phyloP scores from a whole-genome alignment of 2,329 filamentous ascomycete genomes.

The Fulvia fulva region DNA sequence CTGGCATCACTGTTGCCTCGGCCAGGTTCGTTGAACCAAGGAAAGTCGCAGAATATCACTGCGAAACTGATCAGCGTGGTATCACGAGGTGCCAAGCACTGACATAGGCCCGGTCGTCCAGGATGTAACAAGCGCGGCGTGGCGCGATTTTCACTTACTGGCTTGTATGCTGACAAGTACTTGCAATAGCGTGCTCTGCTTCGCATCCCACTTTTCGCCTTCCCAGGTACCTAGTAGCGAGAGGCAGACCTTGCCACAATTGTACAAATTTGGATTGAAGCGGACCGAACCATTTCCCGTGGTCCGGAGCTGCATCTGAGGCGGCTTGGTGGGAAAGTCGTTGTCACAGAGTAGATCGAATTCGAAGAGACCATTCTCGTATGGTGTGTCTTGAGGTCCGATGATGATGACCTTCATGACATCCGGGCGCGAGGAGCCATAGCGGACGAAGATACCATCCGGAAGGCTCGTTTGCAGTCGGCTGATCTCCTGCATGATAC shows the following conservation, averaged over 20 bases:
- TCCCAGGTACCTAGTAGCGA: slow-evolving; percentile 57
- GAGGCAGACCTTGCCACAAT: slow-evolving; percentile 57
- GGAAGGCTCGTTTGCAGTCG: slow-evolving; percentile 50
- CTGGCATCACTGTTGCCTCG: slow-evolving; percentile 18
- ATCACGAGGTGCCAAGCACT: too few species aligned
- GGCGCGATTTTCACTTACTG: too few species aligned
- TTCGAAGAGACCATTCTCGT: slow-evolving; percentile 57
- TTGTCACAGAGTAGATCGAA: slow-evolving; percentile 52
- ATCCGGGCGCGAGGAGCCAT: slow-evolving; percentile 55
- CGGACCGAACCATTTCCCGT: slow-evolving; percentile 43
- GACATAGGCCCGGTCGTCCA: too few species aligned
- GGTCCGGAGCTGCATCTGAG: slow-evolving; percentile 53
- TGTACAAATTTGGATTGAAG: slow-evolving; percentile 61
- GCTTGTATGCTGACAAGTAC: slow-evolving; percentile 51
- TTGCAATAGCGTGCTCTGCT: slow-evolving; percentile 53
- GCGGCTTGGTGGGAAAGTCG: slow-evolving; percentile 48
- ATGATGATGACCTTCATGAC: slow-evolving; percentile 55
- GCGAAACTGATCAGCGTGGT: too few species aligned
- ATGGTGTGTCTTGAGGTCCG: slow-evolving; percentile 55
- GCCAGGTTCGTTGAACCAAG: slow-evolving; percentile 55
- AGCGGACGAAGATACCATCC: slow-evolving; percentile 53
- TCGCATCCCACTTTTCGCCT: slow-evolving; percentile 43
- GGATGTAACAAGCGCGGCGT: too few species aligned
- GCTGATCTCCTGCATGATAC: slow-evolving; percentile 52
- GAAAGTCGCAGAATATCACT: slow-evolving; percentile 56